Base-by-base conservation (phyloP, 1,139 yeast genomes). In the Yarrowia galli region DNA sequence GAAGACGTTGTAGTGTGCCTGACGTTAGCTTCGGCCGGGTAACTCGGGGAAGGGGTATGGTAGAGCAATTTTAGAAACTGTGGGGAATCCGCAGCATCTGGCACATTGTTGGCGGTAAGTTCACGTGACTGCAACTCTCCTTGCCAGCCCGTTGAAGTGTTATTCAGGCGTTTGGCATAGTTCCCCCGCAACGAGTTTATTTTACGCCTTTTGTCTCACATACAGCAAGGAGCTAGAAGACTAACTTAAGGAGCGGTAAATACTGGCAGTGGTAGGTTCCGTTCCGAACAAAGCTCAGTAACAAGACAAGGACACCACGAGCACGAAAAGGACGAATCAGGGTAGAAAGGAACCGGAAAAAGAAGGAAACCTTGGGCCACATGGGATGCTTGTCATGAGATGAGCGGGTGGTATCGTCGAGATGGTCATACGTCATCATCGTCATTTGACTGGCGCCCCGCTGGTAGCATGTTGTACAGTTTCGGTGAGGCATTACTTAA, bases 1-100 rank as follows among this genome's bases (percentile, higher is more conserved):
- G 60, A 53, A 53, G 60, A 53, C 60, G 60, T 53, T 53, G 60
- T 48, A 10, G 49, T 51, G 53, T 53, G 32, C 60, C 60, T 53
- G 60, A 53, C 60, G 60, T 35, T 53, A 53, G 45, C 20, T 18
- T 22, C 10, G 45, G 20, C 35, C 32, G 45, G 60, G 60, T 53
- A 53, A 53, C 35, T 22, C 13, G 20, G 6, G 13, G 2, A 12
- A 12, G 20, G 4, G 12, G 32, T 3, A 13, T 4, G 15, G 54
- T 28, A 8, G n/a, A 6, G 23, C 23, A 13, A 32, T 49, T 49
- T 32, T 5, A 23, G 13, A 32, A 51, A 36, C 12, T 53, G 60
- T 53, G 60, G 60, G 60, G 60, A 8, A 22, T 10, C 28, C 8
- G 28, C 28, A 6, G 40, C n/a, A 15, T 8, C 18, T 16, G 54